phyloP scores from a whole-genome alignment of 2,329 filamentous ascomycete species.

The Pestalotiopsis fici region DNA sequence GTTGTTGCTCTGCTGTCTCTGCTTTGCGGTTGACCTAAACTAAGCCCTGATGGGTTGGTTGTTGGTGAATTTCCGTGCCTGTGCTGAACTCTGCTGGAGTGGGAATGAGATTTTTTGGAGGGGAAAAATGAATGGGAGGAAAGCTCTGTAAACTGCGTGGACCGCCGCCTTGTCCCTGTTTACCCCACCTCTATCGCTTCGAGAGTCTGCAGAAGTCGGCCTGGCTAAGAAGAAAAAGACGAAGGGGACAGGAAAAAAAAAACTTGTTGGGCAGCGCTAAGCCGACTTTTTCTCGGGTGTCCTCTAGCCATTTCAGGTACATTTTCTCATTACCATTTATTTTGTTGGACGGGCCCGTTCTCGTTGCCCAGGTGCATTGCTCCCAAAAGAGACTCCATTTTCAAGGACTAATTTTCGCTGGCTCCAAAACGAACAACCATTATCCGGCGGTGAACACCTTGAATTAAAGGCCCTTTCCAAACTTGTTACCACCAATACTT shows the following conservation, averaged over 20 bases:
- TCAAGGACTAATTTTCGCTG: background rate
- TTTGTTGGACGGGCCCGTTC: background rate
- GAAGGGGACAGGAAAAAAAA: background rate
- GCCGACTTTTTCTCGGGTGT: background rate
- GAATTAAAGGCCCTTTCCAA: background rate
- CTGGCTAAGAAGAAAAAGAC: background rate
- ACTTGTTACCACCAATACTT: background rate
- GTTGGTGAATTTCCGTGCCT: slow-evolving; percentile 3
- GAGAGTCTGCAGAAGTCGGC: background rate
- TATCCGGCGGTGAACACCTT: slow-evolving; percentile 1
- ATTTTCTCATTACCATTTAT: background rate
- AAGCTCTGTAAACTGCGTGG: background rate
- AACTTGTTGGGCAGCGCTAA: slow-evolving; percentile 8
- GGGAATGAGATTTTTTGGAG: slow-evolving; percentile 2
- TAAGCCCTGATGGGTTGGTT: slow-evolving; percentile 9
- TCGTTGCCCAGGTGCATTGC: background rate
- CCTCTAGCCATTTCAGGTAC: slow-evolving; percentile 1
- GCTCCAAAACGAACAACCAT: background rate
- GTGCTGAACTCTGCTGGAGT: background rate
- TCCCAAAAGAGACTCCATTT: background rate
- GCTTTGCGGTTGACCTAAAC: background rate
- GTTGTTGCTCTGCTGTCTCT: background rate
- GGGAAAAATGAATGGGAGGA: slow-evolving; percentile 3
- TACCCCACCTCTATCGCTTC: slow-evolving; percentile 2
- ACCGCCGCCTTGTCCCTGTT: background rate